These are phyloP conservation scores for Lentinula guzmanii DNA, from an alignment of 768 basidiomycete genomes.

Conservation along the genomic window DNA sequence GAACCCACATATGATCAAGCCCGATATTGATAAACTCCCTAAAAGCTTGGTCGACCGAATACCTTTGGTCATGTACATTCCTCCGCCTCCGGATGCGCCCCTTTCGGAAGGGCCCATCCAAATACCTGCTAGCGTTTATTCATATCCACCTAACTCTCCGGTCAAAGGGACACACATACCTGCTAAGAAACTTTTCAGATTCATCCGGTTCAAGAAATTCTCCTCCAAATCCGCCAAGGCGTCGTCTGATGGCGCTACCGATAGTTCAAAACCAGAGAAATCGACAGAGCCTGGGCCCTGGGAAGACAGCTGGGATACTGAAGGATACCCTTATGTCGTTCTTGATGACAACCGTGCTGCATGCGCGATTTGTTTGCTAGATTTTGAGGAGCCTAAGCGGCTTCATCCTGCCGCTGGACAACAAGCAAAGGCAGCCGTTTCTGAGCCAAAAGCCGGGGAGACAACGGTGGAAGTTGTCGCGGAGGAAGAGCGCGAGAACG, in stretches of 20 bases:
- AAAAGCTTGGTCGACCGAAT: slow-evolving; percentile 71
- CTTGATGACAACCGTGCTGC: slow-evolving; percentile 79
- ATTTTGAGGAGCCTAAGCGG: slow-evolving; percentile 70
- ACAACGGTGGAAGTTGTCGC: slow-evolving; percentile 25
- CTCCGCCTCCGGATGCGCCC: slow-evolving; percentile 57
- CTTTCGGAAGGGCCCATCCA: slow-evolving; percentile 24
- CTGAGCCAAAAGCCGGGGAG: slow-evolving; percentile 11
- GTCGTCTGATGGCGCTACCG: neutral
- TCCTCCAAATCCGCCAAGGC: slow-evolving; percentile 17
- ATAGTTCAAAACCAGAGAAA: slow-evolving; percentile 6
- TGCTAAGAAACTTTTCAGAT: slow-evolving; percentile 46
- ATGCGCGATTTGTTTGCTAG: slow-evolving; percentile 80
- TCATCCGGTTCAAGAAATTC: slow-evolving; percentile 29
- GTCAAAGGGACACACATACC: slow-evolving; percentile 11
- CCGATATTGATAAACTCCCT: slow-evolving; percentile 72
- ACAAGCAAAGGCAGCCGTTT: slow-evolving; percentile 4
- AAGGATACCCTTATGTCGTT: slow-evolving; percentile 75
- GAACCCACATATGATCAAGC: slow-evolving; percentile 66
- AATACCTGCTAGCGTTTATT: slow-evolving; percentile 44
- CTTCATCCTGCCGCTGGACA: slow-evolving; percentile 17
- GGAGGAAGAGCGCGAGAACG: slow-evolving; percentile 32
- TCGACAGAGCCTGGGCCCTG: slow-evolving; percentile 41
- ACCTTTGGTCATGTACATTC: slow-evolving; percentile 82
- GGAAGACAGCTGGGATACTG: slow-evolving; percentile 76
- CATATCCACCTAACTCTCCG: slow-evolving; percentile 54